A percentile compares a stretch with the other conserved stretches of the same genome.
These are phyloP conservation scores for Mycosarcoma maydis DNA, from an alignment of 1,284 basidiomycete genomes.

Conservation along the genomic window DNA sequence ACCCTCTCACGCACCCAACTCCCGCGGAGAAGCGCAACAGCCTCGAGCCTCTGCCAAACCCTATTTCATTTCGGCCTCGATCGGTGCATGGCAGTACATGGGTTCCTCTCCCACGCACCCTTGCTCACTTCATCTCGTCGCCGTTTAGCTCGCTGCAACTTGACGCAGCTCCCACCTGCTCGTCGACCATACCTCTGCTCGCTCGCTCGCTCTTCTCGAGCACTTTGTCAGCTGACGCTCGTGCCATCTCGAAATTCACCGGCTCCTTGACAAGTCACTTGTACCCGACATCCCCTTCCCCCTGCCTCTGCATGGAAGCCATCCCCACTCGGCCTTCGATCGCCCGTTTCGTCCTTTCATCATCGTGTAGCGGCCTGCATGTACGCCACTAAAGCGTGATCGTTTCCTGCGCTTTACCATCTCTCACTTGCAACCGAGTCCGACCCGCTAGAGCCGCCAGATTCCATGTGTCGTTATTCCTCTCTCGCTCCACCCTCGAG, in stretches of 20 bases:
- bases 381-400: conserved; percentile 1
- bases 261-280: too few relatives aligned
- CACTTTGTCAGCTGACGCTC: too few relatives aligned
- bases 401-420: not conserved
- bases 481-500: not conserved
- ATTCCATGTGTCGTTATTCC: conserved; percentile 1
- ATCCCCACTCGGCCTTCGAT: conserved; percentile 8
- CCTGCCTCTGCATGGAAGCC: not conserved
- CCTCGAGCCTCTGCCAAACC: too few relatives aligned
- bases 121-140: not conserved
- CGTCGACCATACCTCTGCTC: too few relatives aligned
- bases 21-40: not conserved
- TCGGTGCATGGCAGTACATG: too few relatives aligned
- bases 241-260: too few relatives aligned
- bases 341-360: not conserved
- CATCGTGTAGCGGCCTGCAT: not conserved
- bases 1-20: too few relatives aligned
- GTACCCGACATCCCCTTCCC: too few relatives aligned
- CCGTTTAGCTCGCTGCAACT: too few relatives aligned
- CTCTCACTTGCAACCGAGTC: not conserved
- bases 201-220: too few relatives aligned
- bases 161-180: too few relatives aligned
- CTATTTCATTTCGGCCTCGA: not conserved
- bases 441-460: not conserved
- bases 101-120: not conserved